Evolutionary conservation across 176 grass and related monocot species (phyloP), one percentile per base, ranked within the genome.

Genomic region (Oryza nivara): DNA sequence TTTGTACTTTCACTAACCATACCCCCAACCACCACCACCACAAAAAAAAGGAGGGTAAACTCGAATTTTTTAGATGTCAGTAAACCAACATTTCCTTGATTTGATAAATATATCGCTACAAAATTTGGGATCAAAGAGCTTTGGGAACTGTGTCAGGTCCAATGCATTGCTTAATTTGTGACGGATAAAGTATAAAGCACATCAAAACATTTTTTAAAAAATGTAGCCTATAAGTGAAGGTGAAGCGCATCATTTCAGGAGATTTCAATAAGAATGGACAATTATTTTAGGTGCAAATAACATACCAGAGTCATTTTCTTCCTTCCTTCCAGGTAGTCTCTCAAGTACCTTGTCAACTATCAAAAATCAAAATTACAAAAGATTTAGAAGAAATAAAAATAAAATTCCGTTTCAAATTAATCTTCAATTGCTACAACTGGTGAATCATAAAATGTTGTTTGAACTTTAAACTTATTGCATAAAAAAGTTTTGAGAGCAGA

Each of bases 311-410:
- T 92, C 95, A 97, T 97, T 73, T 83, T 84, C 72, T 97, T 94
- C 84, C 82, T 94, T 54, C 95, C 95, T 86, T 97, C 95, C 44
- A 97, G 86, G 84, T 91, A 93, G 76, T 97, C 95, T 83, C 86
- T 91, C 83, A 97, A 90, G 73, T 97, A 97, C 82, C 88, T 93
- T 25, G 95, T 97, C 90, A 97, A 83, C 95, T 97, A 66, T 80
- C 15, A 83, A 87, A 82, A 77, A 66, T 80, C 11, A 83, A 87
- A 82, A 80, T 70, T 13, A 48, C 13, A 89, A 51, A 69, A 67
- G 41, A 47, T 60, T 82, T 67, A 82, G 56, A 68, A 58, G 6
- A 41, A 61, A 14, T 9, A 2, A 65, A 79, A 17, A 28, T 25
- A 84, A 69, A 65, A 73, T 56, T 52, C 32, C 38, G 56, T 65